Evolutionary conservation across 1,284 basidiomycete species (phyloP), one percentile per base, ranked within the genome.

Genomic region (Mycena sp.): DNA sequence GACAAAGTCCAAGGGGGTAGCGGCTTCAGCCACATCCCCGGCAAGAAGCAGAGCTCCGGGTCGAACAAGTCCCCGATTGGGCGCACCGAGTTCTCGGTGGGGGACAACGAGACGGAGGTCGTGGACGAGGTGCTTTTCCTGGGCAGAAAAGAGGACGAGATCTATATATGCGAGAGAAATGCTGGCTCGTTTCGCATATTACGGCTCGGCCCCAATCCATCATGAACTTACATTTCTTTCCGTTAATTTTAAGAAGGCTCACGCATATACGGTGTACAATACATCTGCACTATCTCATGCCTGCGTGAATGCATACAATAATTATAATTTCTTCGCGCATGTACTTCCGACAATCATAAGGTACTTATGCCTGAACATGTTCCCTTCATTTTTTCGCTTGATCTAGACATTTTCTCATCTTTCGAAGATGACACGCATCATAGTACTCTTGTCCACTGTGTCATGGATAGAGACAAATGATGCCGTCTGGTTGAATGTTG

Each of bases 131-230:
- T 94, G 16, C 75, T 93, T 53, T 93, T 89, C 75, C 81, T 94
- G 30, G 92, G 92, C 57, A 83, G 92, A 66, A 87, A 85, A 66
- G 84, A 85, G 44, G 86, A 94, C 70, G 86, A 88, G 60, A 85
- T 93, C 61, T 94, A 93, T 72, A 80, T 93, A 56, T 94, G 92
- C 71, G 92, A 94, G 80, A 84, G 89, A 71, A 89, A 87, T 71
- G 78, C 83, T 57, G 85, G 83, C 55, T 87, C 87, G 37, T 94
- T 94, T 78, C 85, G 92, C 72, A 87, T 94, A 71, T 77, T 94
- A 65, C 83, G 84, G 70, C 81, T 94, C 41, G 80, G 84, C 70
- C 86, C 87, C 37, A 77, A 74, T 60, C 57, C 69, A 32, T 73
- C 63, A 62, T 69, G 61, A 71, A 60, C 45, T 58, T 66, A 68